Percentiles rank a stretch among this genome's conserved stretches.
Evolutionary conservation across 73 alveolate genomes (phyloP).

Genomic region (Tetrahymena elliotti): DNA sequence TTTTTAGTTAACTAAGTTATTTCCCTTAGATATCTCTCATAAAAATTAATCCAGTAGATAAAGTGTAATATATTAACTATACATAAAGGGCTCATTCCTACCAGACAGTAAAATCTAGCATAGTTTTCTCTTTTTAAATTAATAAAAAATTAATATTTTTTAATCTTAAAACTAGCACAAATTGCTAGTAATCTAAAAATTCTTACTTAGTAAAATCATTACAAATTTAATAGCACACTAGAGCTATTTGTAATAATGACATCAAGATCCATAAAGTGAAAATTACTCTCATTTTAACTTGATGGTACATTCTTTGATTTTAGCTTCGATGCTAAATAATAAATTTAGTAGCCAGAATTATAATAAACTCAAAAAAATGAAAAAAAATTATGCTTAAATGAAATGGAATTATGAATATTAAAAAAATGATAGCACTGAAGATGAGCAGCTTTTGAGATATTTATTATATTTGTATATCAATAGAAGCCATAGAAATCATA

Average conservation of each 20-base stretch:
- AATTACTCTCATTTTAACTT: background rate
- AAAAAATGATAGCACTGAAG: background rate
- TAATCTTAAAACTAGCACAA: too few species aligned
- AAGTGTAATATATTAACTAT: background rate
- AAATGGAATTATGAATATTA: background rate
- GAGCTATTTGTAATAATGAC: background rate
- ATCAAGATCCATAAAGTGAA: background rate
- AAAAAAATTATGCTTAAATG: background rate
- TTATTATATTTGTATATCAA: background rate
- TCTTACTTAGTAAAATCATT: background rate
- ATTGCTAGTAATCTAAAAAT: background rate
- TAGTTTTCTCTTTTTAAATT: background rate
- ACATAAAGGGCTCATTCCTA: background rate
- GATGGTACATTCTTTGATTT: background rate
- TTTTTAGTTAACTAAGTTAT: background rate
- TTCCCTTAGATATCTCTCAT: background rate
- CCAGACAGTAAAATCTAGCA: background rate
- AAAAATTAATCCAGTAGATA: background rate
- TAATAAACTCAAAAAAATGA: background rate
- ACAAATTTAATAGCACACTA: background rate
- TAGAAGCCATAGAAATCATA: background rate
- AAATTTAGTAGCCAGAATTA: background rate
- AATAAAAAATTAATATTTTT: too few species aligned
- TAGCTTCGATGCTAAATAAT: background rate
- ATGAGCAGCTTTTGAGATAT: background rate